These are phyloP conservation scores for Phytomonas serpens DNA, from an alignment of 208 protist genomes.

Conservation along the genomic window DNA sequence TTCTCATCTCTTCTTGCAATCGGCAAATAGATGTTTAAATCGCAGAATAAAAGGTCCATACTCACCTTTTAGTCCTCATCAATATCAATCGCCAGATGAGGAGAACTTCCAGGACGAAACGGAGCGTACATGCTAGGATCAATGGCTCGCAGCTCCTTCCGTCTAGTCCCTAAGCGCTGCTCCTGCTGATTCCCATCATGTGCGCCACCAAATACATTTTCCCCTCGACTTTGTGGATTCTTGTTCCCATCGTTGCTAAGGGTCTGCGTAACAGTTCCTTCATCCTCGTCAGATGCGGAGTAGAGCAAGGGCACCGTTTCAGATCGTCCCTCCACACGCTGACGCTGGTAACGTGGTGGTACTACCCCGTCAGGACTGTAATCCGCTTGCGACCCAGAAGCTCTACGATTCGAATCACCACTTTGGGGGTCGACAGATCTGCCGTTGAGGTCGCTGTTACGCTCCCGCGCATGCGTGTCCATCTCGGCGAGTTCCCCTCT, in stretches of 20 bases:
- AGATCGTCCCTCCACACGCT: background rate
- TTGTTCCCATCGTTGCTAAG: background rate
- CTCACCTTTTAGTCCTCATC: conserved; percentile 14
- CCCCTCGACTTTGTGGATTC: background rate
- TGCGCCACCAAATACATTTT: background rate
- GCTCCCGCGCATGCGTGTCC: background rate
- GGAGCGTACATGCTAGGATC: conserved; percentile 13
- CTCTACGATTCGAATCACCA: background rate
- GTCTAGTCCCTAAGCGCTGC: background rate
- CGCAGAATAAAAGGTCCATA: background rate
- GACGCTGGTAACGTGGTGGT: background rate
- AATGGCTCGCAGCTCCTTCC: background rate
- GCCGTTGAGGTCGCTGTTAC: background rate
- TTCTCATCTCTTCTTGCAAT: background rate
- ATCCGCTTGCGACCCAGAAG: background rate
- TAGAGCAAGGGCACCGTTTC: too few species aligned
- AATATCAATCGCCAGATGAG: conserved; percentile 21
- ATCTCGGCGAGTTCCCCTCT: background rate
- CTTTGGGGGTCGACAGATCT: background rate
- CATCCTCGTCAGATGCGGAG: background rate
- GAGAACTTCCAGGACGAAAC: conserved; percentile 23
- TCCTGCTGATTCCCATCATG: background rate
- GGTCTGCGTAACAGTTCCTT: background rate
- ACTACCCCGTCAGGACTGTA: background rate
- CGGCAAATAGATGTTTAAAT: background rate